A percentile compares a stretch with the other conserved stretches of the same genome.
Evolutionary conservation across 1,284 basidiomycete species (phyloP).

Genomic region (Marasmius tenuissimus): DNA sequence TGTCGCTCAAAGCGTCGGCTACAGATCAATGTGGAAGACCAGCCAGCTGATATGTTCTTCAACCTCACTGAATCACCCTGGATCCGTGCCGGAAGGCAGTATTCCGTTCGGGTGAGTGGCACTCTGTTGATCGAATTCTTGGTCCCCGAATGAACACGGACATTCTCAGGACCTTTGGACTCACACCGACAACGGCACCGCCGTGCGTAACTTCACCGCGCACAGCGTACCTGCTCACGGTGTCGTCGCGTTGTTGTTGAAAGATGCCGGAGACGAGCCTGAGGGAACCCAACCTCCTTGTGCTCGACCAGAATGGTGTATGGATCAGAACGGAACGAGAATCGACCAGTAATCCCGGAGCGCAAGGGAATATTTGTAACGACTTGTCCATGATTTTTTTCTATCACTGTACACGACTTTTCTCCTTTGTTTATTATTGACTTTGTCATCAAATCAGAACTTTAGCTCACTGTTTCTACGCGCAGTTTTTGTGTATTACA

Average conservation of each 20-base stretch:
- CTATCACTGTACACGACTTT: too few species aligned
- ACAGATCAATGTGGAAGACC: slow-evolving; percentile 47
- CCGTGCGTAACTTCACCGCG: slow-evolving; percentile 53
- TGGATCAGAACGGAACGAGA: slow-evolving; percentile 13
- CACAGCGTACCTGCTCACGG: slow-evolving; percentile 53
- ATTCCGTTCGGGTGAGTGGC: slow-evolving; percentile 51
- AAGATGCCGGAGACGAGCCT: slow-evolving; percentile 59
- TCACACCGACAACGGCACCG: slow-evolving; percentile 60
- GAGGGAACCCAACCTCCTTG: slow-evolving; percentile 37
- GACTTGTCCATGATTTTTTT: background rate
- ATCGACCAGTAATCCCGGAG: slow-evolving; percentile 3
- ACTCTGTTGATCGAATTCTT: background rate
- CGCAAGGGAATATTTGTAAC: background rate
- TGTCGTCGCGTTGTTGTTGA: slow-evolving; percentile 54
- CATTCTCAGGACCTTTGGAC: slow-evolving; percentile 54
- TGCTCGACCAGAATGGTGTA: slow-evolving; percentile 36
- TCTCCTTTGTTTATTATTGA: too few species aligned
- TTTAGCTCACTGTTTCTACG: too few species aligned
- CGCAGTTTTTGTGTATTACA: too few species aligned
- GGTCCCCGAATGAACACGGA: background rate
- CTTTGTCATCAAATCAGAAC: too few species aligned
- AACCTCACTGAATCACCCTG: slow-evolving; percentile 64
- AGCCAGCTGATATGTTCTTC: slow-evolving; percentile 55
- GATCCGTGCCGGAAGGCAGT: slow-evolving; percentile 61
- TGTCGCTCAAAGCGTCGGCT: background rate